Base-by-base conservation (phyloP, 2,329 filamentous ascomycete genomes). In the Xylaria sp. region DNA sequence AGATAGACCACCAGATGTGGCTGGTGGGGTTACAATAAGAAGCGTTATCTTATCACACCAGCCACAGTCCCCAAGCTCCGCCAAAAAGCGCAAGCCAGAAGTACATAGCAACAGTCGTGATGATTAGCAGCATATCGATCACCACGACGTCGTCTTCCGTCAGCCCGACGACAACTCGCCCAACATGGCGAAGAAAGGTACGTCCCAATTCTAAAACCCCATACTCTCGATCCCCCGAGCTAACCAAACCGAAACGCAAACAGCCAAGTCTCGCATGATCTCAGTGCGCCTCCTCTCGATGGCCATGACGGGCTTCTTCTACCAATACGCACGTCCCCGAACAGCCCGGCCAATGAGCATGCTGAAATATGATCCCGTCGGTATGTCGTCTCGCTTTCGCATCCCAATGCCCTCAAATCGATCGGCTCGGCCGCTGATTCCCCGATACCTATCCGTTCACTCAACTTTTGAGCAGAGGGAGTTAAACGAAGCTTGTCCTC, bases 271-370 rank as follows among this genome's bases (percentile, higher is more conserved):
- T 79, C 93, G 97, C 80, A 91, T 95, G 74, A 91, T 99, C 80
- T 89, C 93, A 79, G 95, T 97, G 81, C 94, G 96, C 80, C 91
- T 99, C 74, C 86, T 99, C 80, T 97, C 94, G 72, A 99, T 99
- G 96, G 96, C 96, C 80, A 91, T 97, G 91, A 99, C 96, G 31
- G 96, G 96, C 78, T 99, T 94, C 87, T 99, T 95, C 87, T 94
- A 95, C 82, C 97, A 93, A 63, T 90, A 97, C 81, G 87, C 91
- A 75, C 90, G 97, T 67, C 94, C 94, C 13, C 91, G 96, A 74
- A 87, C 88, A 36, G 87, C 94, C 71, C 86, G 91, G 53, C 94
- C 97, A 65, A 88, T 99, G 83, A 97, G 94, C 84, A 96, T 99
- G 93, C 85, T 99, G 76, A 99, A 99, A 86, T 99, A 99, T 83